Conservation (phyloP, 2,329 filamentous ascomycete genomes). For the Venturia aucupariae region DNA sequence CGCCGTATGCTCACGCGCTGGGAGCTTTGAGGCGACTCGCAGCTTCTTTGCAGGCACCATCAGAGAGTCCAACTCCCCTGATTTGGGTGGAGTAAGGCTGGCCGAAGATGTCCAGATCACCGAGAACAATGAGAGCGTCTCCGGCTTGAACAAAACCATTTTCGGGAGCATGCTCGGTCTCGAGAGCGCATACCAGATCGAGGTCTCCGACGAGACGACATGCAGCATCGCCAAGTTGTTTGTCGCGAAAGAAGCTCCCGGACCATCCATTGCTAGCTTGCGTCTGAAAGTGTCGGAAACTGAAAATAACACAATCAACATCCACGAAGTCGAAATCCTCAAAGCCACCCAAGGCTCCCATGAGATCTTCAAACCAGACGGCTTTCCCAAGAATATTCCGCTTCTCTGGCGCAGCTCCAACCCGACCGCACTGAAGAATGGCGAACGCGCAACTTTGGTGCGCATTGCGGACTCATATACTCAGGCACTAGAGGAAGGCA, state of each 20-base stretch:
- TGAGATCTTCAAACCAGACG: neutral
- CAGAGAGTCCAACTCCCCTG: too few species aligned
- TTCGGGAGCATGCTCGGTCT: neutral
- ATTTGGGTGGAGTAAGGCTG: neutral
- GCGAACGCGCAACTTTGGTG: neutral
- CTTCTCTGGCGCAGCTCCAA: neutral
- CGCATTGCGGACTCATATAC: neutral
- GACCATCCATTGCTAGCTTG: neutral
- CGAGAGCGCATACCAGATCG: neutral
- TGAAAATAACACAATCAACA: neutral
- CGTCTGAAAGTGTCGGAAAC: neutral
- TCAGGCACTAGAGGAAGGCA: neutral
- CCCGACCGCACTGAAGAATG: neutral
- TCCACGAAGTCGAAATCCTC: neutral
- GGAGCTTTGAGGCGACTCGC: neutral
- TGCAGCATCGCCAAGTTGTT: neutral
- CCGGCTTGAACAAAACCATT: neutral
- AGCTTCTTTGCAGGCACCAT: neutral
- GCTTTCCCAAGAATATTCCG: neutral
- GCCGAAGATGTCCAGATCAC: constrained; percentile 9
- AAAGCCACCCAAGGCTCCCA: neutral
- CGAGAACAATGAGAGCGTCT: neutral
- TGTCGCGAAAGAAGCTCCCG: neutral
- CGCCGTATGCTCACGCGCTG: neutral
- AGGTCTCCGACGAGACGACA: neutral